Evolutionary conservation across 1,284 basidiomycete genomes (phyloP).

Genomic region (Somion occarium): DNA sequence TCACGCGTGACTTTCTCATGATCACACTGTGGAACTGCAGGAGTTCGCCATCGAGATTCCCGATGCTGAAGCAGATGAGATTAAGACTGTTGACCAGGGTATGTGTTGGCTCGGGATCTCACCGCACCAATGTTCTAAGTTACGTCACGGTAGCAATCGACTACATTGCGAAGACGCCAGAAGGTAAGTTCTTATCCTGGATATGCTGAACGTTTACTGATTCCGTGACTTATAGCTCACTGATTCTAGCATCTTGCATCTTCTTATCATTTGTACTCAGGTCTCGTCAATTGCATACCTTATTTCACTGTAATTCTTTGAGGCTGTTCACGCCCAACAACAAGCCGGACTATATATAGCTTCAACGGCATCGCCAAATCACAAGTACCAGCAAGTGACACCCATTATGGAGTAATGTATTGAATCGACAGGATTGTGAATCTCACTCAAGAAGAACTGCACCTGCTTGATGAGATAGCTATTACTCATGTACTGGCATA

Average conservation of each 20-base stretch:
- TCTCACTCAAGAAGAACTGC: no score
- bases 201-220: conserved; percentile 1
- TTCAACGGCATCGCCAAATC: no score
- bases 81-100: conserved; percentile 94
- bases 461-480: no score
- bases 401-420: no score
- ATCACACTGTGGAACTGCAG: conserved; percentile 34
- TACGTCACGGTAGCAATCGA: conserved; percentile 71
- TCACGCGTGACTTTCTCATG: not conserved
- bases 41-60: conserved; percentile 93
- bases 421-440: no score
- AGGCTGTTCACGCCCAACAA: no score
- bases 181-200: conserved; percentile 49
- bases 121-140: not conserved
- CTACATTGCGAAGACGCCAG: conserved; percentile 94
- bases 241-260: conserved; percentile 12
- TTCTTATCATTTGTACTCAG: not conserved
- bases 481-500: no score
- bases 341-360: no score
- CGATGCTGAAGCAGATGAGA: conserved; percentile 97
- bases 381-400: no score
- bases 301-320: not conserved
- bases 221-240: conserved; percentile 20
- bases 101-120: conserved; percentile 20
- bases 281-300: not conserved